Conservation (phyloP, 257 asterid genomes). For the Solanum appendiculatum region DNA sequence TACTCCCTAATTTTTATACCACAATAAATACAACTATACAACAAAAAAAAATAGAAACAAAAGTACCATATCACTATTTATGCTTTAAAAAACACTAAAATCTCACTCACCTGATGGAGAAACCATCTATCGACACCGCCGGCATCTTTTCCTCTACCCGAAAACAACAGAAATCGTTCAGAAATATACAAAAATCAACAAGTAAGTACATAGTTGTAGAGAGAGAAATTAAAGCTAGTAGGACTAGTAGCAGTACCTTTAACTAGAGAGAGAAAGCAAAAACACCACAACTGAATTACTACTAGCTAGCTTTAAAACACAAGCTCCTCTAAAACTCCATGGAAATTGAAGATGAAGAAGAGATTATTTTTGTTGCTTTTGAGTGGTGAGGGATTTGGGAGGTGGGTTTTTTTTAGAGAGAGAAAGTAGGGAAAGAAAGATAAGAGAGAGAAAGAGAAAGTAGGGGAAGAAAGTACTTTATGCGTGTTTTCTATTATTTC, state of each 20-base stretch:
- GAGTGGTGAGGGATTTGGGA: not conserved
- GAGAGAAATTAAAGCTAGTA: not conserved
- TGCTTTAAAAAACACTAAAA: not conserved
- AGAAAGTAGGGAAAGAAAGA: not conserved
- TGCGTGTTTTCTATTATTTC: conserved; percentile 21
- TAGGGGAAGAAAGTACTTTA: conserved; percentile 11
- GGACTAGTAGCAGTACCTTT: not conserved
- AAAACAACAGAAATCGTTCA: not conserved
- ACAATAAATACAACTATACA: not conserved
- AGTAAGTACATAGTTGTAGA: not conserved
- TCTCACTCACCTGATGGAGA: conserved; percentile 42
- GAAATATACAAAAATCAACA: not conserved
- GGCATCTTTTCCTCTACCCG: conserved; percentile 7
- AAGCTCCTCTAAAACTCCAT: not conserved
- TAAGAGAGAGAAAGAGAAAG: conserved; percentile 1
- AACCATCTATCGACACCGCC: conserved; percentile 34
- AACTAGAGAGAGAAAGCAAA: not conserved
- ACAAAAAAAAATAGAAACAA: not conserved
- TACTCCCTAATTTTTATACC: conserved; percentile 32
- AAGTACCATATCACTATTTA: not conserved
- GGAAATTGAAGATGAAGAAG: not conserved
- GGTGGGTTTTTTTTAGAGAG: not conserved
- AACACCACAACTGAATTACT: not conserved
- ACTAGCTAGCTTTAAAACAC: not conserved
- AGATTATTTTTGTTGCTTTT: not conserved